Evolutionary conservation across 176 grass and related monocot genomes (phyloP).

Genomic region (Neostapfia colusana): DNA sequence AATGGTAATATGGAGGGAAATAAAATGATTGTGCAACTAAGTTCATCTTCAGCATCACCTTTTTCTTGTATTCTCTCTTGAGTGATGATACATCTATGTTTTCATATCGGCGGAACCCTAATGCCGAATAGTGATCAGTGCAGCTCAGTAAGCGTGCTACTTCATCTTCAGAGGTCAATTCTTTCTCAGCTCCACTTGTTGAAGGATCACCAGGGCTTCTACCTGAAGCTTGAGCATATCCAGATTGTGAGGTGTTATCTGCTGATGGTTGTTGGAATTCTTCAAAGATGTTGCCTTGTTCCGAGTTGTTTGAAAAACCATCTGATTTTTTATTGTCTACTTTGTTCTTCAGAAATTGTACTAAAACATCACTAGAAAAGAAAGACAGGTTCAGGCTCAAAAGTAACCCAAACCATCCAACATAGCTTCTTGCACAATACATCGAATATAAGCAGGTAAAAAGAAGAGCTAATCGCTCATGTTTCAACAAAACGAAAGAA

Average conservation of each 20-base stretch:
- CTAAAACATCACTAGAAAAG: constrained; percentile 86
- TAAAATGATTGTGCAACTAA: constrained; percentile 22
- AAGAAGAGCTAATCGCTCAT: constrained; percentile 72
- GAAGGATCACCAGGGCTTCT: constrained; percentile 65
- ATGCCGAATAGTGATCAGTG: constrained; percentile 89
- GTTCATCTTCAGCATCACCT: constrained; percentile 60
- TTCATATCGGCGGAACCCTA: constrained; percentile 75
- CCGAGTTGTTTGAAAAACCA: constrained; percentile 49
- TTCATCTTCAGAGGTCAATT: constrained; percentile 87
- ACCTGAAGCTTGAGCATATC: constrained; percentile 46
- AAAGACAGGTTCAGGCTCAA: constrained; percentile 88
- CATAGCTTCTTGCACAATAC: constrained; percentile 83
- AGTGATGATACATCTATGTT: constrained; percentile 76
- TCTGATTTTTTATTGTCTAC: constrained; percentile 52
- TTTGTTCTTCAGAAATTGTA: constrained; percentile 76
- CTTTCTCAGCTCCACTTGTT: constrained; percentile 80
- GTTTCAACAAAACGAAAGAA: constrained; percentile 68
- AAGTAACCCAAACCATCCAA: constrained; percentile 85
- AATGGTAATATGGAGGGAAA: constrained; percentile 1
- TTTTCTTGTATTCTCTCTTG: constrained; percentile 99
- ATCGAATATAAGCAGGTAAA: constrained; percentile 77
- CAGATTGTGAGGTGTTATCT: constrained; percentile 51
- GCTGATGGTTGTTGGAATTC: constrained; percentile 53
- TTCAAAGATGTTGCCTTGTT: constrained; percentile 52
- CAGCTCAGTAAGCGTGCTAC: constrained; percentile 82